Conservation (phyloP, 495 filamentous ascomycete genomes). For the Terfezia claveryi region DNA sequence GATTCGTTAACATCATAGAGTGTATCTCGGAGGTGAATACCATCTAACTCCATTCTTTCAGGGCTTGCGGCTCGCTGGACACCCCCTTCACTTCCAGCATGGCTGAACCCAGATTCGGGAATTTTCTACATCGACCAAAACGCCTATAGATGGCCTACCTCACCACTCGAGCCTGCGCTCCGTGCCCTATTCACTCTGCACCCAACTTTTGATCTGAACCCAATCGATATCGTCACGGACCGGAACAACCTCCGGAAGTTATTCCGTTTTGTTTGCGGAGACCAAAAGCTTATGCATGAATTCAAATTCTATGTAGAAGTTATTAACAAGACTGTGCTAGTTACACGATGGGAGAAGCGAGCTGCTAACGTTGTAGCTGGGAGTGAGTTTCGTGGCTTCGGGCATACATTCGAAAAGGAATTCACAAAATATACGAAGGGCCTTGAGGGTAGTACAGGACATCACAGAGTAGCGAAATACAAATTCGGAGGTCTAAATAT, state of each 20-base stretch:
- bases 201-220: constrained; percentile 25
- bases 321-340: neutral
- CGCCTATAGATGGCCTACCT: constrained; percentile 23
- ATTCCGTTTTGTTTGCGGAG: constrained; percentile 20
- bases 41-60: neutral
- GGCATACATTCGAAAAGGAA: constrained; percentile 29
- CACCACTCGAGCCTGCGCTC: constrained; percentile 31
- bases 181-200: constrained; percentile 24
- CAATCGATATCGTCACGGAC: constrained; percentile 29
- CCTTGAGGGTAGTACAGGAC: constrained; percentile 23
- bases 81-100: constrained; percentile 6
- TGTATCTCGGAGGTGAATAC: neutral
- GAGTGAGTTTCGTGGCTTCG: constrained; percentile 24
- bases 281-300: neutral
- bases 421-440: constrained; percentile 21
- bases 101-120: constrained; percentile 22
- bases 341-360: constrained; percentile 3
- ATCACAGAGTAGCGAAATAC: constrained; percentile 29
- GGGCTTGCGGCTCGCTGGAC: constrained; percentile 22
- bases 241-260: constrained; percentile 33
- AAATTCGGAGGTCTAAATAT: constrained; percentile 24
- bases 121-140: constrained; percentile 25
- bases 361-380: neutral
- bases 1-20: neutral
- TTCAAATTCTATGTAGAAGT: constrained; percentile 28